Percentiles rank a stretch among this genome's conserved stretches.
phyloP scores from a whole-genome alignment of 208 protist genomes.

The Trypanosoma boissoni region DNA sequence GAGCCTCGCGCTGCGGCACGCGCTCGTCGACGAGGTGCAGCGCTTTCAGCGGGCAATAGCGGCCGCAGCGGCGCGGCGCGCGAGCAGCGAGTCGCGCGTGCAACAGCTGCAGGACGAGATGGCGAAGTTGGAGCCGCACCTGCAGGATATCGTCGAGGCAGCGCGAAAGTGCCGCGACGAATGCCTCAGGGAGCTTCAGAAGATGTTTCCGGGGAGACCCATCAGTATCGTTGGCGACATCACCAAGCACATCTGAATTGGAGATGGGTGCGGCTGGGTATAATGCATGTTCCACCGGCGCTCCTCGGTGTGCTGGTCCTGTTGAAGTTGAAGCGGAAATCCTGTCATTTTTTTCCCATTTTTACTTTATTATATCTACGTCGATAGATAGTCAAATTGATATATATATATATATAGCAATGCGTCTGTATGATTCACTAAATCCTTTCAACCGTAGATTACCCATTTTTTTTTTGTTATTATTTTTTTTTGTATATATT shows the following conservation, averaged over 20 bases:
- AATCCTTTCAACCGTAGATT: too few relatives aligned
- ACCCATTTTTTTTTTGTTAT: neutral
- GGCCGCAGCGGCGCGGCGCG: constrained; percentile 25
- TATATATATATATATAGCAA: too few relatives aligned
- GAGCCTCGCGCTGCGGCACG: constrained; percentile 31
- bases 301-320: too few relatives aligned
- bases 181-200: constrained; percentile 33
- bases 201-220: constrained; percentile 57
- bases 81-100: constrained; percentile 34
- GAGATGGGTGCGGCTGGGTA: too few relatives aligned
- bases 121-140: constrained; percentile 30
- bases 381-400: too few relatives aligned
- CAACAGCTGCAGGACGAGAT: constrained; percentile 41
- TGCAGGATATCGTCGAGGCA: constrained; percentile 23
- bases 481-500: neutral
- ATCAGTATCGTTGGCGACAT: constrained; percentile 73
- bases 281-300: too few relatives aligned
- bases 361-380: too few relatives aligned
- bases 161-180: constrained; percentile 32
- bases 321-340: too few relatives aligned
- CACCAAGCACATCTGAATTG: constrained; percentile 58
- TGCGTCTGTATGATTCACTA: too few relatives aligned
- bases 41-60: constrained; percentile 46
- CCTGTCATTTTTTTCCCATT: too few relatives aligned
- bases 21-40: constrained; percentile 40